Conservation (phyloP, 768 basidiomycete species). For the Pleurotus eryngii region DNA sequence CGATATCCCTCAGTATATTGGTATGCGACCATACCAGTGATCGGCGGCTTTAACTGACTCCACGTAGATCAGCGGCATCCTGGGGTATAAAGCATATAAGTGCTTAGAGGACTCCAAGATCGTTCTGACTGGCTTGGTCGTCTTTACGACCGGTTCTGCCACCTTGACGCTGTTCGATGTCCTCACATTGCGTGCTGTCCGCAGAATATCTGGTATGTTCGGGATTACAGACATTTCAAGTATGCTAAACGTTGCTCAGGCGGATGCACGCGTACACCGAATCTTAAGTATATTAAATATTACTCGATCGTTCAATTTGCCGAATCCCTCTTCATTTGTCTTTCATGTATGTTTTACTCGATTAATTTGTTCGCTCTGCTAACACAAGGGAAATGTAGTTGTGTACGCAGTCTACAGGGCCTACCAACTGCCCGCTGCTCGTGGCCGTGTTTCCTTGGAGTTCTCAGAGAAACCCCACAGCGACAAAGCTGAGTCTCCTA, state of each 20-base stretch:
- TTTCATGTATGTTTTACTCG: constrained; percentile 48
- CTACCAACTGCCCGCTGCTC: constrained; percentile 43
- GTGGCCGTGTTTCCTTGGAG: constrained; percentile 53
- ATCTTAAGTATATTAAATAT: constrained; percentile 33
- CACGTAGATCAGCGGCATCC: constrained; percentile 54
- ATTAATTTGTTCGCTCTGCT: constrained; percentile 1
- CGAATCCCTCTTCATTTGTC: constrained; percentile 56
- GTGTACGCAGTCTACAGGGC: constrained; percentile 54
- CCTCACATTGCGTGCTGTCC: constrained; percentile 31
- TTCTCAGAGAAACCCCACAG: constrained; percentile 40
- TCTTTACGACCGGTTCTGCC: constrained; percentile 41
- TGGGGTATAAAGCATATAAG: constrained; percentile 65
- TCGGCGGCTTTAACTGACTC: background rate
- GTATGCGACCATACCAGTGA: constrained; percentile 18
- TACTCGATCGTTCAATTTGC: constrained; percentile 46
- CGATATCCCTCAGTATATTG: constrained; percentile 37
- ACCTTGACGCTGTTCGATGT: constrained; percentile 41
- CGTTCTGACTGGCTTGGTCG: constrained; percentile 39
- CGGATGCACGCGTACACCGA: constrained; percentile 39
- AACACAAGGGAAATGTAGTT: constrained; percentile 31
- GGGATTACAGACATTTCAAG: too few relatives aligned
- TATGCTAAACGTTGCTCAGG: constrained; percentile 26
- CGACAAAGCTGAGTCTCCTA: constrained; percentile 23
- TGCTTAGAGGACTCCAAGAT: constrained; percentile 59
- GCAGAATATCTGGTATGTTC: constrained; percentile 45